Base-by-base conservation (phyloP, 805 yeast genomes). In the Priceomyces medius region DNA sequence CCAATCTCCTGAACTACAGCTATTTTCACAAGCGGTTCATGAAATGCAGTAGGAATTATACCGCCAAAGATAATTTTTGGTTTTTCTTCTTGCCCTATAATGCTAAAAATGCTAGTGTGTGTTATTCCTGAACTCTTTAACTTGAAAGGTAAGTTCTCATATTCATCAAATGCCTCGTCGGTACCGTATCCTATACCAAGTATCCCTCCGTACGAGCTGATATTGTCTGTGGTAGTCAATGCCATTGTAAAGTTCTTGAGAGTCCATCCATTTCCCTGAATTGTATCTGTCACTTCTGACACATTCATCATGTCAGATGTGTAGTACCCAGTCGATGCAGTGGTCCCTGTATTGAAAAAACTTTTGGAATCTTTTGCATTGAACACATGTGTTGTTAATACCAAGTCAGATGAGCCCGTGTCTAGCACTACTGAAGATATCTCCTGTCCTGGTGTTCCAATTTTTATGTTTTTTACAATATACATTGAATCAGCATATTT, bases 41-140 rank as follows among this genome's bases (percentile, higher is more conserved):
- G 21, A 45, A 56, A 63, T 45, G 61, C 61, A 31, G 53, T 52
- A 16, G 53, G 40, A 46, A 63, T 67, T 34, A 64, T 51, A 24
- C 63, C 71, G 5, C 71, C 71, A 49, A 65, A 65, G 20, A 63
- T 40, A 18, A 65, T 47, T 17, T 43, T 39, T 13, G 36, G 42
- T 7, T 38, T 20, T 4, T 18, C 33, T 2, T 18, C 19, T 2
- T 33, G 23, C 3, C 53, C 55, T 16, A 42, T 37, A n/a, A 54
- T 29, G 37, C 49, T 42, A 41, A 38, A 49, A n/a, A 52, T 37
- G 12, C 31, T 24, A 28, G 35, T 31, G 4, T 37, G 20, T 3
- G 42, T 47, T 3, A 44, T 19, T 8, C 51, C 56, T 7, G 26
- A 17, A 3, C 35, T 20, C 27, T 52, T 46, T 31, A 52, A 42